These are phyloP conservation scores for Fagopyrum esculentum DNA, from an alignment of 148 eudicot genomes.

Conservation along the genomic window DNA sequence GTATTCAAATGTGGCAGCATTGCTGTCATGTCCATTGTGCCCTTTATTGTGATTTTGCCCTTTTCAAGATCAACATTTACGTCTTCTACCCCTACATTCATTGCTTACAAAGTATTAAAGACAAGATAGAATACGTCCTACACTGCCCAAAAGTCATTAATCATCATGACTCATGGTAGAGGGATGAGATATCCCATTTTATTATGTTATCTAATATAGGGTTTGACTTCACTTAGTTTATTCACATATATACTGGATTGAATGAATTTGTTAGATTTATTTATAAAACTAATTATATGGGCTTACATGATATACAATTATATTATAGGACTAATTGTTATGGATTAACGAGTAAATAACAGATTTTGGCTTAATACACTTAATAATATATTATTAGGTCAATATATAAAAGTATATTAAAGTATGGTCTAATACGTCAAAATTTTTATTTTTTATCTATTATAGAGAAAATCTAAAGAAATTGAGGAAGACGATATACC, in stretches of 20 bases:
- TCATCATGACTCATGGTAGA: neutral
- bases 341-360: too few relatives aligned
- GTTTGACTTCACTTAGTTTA: neutral
- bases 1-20: conserved; percentile 47
- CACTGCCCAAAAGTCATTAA: neutral
- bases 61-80: conserved; percentile 45
- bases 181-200: too few relatives aligned
- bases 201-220: neutral
- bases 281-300: too few relatives aligned
- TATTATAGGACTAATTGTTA: neutral
- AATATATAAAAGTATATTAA: too few relatives aligned
- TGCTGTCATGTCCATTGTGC: conserved; percentile 61
- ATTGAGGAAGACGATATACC: too few relatives aligned
- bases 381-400: too few relatives aligned
- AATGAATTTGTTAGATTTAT: too few relatives aligned
- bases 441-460: too few relatives aligned
- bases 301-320: too few relatives aligned
- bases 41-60: conserved; percentile 56
- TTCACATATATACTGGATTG: neutral
- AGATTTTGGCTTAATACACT: too few relatives aligned
- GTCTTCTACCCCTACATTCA: conserved; percentile 43
- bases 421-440: too few relatives aligned
- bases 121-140: neutral
- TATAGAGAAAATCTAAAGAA: too few relatives aligned
- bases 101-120: neutral